Percentiles rank a stretch among this genome's conserved stretches.
phyloP scores from a whole-genome alignment of 805 yeast genomes.

The Kluyveromyces lactis region DNA sequence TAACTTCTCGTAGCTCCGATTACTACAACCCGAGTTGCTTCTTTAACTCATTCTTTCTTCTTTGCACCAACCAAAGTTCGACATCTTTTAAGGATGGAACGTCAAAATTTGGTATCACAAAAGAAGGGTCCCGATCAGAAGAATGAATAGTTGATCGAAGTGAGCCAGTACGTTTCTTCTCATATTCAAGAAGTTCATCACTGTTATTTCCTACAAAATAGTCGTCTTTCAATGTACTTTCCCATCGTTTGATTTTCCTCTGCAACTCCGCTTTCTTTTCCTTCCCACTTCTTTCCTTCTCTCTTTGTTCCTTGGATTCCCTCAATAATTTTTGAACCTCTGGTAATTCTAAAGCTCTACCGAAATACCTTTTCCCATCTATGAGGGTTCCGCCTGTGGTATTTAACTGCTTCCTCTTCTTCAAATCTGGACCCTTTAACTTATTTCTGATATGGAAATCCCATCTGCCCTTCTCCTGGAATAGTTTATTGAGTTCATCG shows the following conservation, averaged over 20 bases:
- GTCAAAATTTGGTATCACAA: conserved; percentile 4
- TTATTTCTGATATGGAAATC: conserved; percentile 55
- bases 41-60: conserved; percentile 36
- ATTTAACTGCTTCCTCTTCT: conserved; percentile 20
- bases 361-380: conserved; percentile 66
- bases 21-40: conserved; percentile 15
- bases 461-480: conserved; percentile 69
- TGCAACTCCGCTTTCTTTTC: conserved; percentile 15
- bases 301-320: conserved; percentile 22
- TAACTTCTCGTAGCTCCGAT: too few relatives aligned
- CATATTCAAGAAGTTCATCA: background rate
- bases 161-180: background rate
- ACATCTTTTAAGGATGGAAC: conserved; percentile 35
- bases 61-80: conserved; percentile 38
- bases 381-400: conserved; percentile 25
- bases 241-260: conserved; percentile 18
- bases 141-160: background rate
- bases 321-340: conserved; percentile 51
- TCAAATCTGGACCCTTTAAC: conserved; percentile 68
- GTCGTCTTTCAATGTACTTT: conserved; percentile 23
- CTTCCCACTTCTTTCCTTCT: conserved; percentile 15
- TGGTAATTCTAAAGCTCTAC: conserved; percentile 73
- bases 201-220: conserved; percentile 32
- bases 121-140: background rate
- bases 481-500: conserved; percentile 59